Percentiles rank a stretch among this genome's conserved stretches.
These are phyloP conservation scores for Lodderomyces metapsilosis DNA, from an alignment of 1,139 yeast species.

Conservation along the genomic window DNA sequence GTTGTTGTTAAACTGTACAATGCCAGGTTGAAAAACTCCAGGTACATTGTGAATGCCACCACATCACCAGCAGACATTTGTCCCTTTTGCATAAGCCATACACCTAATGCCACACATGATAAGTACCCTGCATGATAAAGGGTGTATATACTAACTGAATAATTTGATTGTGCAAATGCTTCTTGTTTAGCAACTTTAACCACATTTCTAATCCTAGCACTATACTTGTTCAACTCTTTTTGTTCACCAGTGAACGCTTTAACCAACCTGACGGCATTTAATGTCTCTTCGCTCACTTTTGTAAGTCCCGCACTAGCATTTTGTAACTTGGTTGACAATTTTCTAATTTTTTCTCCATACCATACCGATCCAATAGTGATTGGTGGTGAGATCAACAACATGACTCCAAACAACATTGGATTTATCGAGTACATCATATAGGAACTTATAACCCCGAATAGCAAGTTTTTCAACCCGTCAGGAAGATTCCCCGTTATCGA, in stretches of 20 bases:
- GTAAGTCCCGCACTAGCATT: conserved; percentile 50
- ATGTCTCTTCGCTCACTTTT: conserved; percentile 46
- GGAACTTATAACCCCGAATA: conserved; percentile 44
- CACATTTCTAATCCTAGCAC: conserved; percentile 40
- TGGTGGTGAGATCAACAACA: conserved; percentile 53
- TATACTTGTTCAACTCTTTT: conserved; percentile 41
- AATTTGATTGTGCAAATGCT: conserved; percentile 49
- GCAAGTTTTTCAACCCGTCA: conserved; percentile 47
- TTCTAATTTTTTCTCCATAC: conserved; percentile 49
- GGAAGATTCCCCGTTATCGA: conserved; percentile 48
- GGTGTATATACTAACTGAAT: conserved; percentile 44
- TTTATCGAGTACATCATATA: conserved; percentile 50
- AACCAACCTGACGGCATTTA: conserved; percentile 43
- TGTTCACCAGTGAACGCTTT: conserved; percentile 49
- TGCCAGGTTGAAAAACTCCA: conserved; percentile 49
- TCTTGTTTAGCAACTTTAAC: conserved; percentile 45
- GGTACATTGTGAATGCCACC: conserved; percentile 50
- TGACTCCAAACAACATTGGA: conserved; percentile 46
- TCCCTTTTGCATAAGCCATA: conserved; percentile 41
- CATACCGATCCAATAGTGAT: conserved; percentile 51
- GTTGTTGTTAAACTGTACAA: conserved; percentile 50
- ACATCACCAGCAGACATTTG: conserved; percentile 49
- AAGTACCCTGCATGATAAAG: conserved; percentile 47
- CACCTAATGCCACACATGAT: conserved; percentile 46
- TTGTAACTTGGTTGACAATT: conserved; percentile 42